Evolutionary conservation across 2,329 filamentous ascomycete species (phyloP), one percentile per base, ranked within the genome.

Genomic region (Aspergillus fijiensis): DNA sequence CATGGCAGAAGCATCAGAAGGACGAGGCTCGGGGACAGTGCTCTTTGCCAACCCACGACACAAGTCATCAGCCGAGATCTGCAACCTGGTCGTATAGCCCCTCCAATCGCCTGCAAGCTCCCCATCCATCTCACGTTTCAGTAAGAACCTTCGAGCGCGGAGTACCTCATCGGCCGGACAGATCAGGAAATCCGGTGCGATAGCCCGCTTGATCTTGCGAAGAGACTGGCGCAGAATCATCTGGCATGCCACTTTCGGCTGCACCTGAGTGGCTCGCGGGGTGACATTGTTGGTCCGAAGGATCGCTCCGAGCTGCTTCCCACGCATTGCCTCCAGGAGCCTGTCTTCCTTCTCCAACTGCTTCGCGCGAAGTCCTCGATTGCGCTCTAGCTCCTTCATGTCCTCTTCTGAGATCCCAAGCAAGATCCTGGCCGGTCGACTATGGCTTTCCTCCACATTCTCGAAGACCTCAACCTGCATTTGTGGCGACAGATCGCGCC

Each of bases 391-490:
- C 6, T 67, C 60, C 14, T 55, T 55, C 23, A 65, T 50, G 2
- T 76, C 71, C 11, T 65, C 42, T 16, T 52, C 42, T 1, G 59
- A 68, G 12, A 78, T 58, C 3, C 66, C 65, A 49, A 77, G 66
- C 58, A 68, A 59, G 10, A 58, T 52, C 42, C 63, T 64, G 2
- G 55, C 62, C 16, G 55, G 27, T 67, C 69, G 73, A 6, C 39
- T 62, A 42, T 68, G 59, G 3, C 49, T 27, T 14, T 67, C 58
- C 25, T 71, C 54, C 29, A 77, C 64, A 51, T 76, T 77, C 11
- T 68, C 61, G 19, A 71, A 58, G 14, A 78, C 77, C 54, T 78
- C 76, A 3, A 71, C 66, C 57, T 74, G 72, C 21, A 79, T 63
- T 4, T 63, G 65, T 16, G 61, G 63, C 16, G 67, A 64, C 5